These are phyloP conservation scores for Cutaneotrichosporon curvatum DNA, from an alignment of 1,284 basidiomycete species.

Conservation along the genomic window DNA sequence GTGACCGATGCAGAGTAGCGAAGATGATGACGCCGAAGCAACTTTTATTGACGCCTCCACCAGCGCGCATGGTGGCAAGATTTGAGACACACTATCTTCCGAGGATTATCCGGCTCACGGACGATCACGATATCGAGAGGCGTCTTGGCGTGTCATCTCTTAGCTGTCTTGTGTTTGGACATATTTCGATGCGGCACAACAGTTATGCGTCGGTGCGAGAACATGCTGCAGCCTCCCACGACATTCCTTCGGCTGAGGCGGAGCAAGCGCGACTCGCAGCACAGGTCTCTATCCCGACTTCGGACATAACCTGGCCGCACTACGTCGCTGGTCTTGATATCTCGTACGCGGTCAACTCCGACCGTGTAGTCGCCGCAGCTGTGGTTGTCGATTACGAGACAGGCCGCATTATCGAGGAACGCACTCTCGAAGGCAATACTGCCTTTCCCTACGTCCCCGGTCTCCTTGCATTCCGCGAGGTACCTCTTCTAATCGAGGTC, in stretches of 20 bases:
- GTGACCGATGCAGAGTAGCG: too few species aligned
- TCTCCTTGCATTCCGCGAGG: conserved; percentile 4
- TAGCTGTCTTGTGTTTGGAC: too few species aligned
- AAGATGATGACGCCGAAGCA: too few species aligned
- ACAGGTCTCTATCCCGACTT: not conserved
- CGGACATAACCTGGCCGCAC: not conserved
- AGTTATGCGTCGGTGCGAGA: too few species aligned
- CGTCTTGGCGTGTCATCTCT: too few species aligned
- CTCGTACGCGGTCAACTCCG: conserved; percentile 1
- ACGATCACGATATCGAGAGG: too few species aligned
- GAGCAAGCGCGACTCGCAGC: conserved; percentile 1
- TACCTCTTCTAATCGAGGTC: not conserved
- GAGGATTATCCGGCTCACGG: too few species aligned
- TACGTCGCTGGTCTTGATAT: conserved; percentile 4
- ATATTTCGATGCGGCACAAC: too few species aligned
- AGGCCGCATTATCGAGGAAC: not conserved
- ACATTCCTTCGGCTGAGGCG: conserved; percentile 1
- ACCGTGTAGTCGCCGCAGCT: conserved; percentile 2
- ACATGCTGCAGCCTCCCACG: not conserved
- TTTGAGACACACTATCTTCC: too few species aligned
- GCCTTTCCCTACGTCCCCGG: conserved; percentile 3
- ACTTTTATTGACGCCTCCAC: too few species aligned
- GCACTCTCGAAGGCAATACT: not conserved
- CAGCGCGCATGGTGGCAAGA: too few species aligned
- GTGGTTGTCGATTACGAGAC: not conserved